These are phyloP conservation scores for Cerrena zonata DNA, from an alignment of 1,284 basidiomycete genomes.

Conservation along the genomic window DNA sequence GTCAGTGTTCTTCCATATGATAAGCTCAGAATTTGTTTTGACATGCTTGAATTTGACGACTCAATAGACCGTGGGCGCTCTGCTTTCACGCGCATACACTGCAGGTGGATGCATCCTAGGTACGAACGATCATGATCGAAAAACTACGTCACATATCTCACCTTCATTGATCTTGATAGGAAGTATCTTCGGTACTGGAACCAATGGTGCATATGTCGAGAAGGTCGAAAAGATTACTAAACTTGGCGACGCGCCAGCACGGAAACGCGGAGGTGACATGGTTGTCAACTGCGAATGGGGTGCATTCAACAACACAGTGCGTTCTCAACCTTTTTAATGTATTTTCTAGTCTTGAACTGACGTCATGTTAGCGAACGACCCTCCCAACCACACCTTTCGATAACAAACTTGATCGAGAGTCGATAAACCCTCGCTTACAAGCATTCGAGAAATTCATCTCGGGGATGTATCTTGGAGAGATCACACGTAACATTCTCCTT, in stretches of 20 bases:
- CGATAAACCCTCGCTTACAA: conserved; percentile 90
- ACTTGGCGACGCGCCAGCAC: conserved; percentile 57
- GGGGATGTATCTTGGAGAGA: conserved; percentile 97
- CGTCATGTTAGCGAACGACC: conserved; percentile 57
- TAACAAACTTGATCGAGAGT: conserved; percentile 86
- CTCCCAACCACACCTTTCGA: conserved; percentile 91
- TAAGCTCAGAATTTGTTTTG: not conserved
- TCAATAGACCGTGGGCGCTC: conserved; percentile 83
- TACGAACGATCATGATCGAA: conserved; percentile 7
- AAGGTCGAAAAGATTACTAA: conserved; percentile 81
- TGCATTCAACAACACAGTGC: conserved; percentile 83
- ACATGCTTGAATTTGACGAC: conserved; percentile 2
- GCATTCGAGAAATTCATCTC: conserved; percentile 98
- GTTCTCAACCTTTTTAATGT: conserved; percentile 19
- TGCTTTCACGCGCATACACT: conserved; percentile 88
- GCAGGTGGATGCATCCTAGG: conserved; percentile 85
- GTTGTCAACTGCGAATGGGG: conserved; percentile 98
- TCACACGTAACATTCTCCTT: conserved; percentile 81
- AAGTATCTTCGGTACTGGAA: conserved; percentile 95
- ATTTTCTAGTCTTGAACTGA: conserved; percentile 8
- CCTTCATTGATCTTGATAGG: conserved; percentile 21
- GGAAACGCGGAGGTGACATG: conserved; percentile 71
- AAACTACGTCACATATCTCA: conserved; percentile 8
- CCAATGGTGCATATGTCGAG: conserved; percentile 96
- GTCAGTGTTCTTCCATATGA: conserved; percentile 43